Base-by-base conservation (phyloP, 352 stramenopile genomes). In the Phytopythium mirpurense region DNA sequence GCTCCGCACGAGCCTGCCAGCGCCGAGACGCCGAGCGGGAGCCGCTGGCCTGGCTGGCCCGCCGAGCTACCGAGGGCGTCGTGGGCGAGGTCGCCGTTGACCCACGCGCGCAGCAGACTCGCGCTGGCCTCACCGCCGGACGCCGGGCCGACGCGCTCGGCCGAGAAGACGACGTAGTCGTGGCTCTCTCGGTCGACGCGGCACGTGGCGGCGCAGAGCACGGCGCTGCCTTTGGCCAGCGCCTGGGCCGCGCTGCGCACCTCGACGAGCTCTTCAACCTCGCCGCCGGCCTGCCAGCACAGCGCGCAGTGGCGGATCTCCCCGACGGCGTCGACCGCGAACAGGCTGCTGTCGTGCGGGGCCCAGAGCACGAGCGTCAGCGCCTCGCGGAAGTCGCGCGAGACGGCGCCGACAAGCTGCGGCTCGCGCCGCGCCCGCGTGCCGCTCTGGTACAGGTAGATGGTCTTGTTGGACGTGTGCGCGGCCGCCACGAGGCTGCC, bases 401-500 rank as follows among this genome's bases (percentile, higher is more conserved):
- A 45, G 40, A 78, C 81, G 5, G 65, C 35, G 7, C 65, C 77
- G 5, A 88, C 38, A 2, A 86, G 57, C 34, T 86, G 63, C 0
- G 78, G 77, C 23, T 83, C 78, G 1, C 74, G 68, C 26, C 84
- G 67, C 6, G 59, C 35, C 15, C 67, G 66, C 9, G 57, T 70
- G 37, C 68, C 77, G 23, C 55, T 68, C 29, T 61, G 63, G 52
- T 88, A 92, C 6, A 90, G 56, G 40, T 74, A 74, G 15, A 92
- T 56, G 8, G 49, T 52, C 31, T 74, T 74, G 42, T 68, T 70
- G 1, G 59, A 53, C 1, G 69, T 54, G 27, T 86, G 74, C 0
- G 74, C 64, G 2, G 62, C 62, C 15, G 65, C 65, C 48, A 89
- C 73, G 21, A 81, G 60, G 21, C 62, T 77, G 1, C 81, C 81